phyloP scores from a whole-genome alignment of 495 filamentous ascomycete genomes.

The Sordaria brevicollis region DNA sequence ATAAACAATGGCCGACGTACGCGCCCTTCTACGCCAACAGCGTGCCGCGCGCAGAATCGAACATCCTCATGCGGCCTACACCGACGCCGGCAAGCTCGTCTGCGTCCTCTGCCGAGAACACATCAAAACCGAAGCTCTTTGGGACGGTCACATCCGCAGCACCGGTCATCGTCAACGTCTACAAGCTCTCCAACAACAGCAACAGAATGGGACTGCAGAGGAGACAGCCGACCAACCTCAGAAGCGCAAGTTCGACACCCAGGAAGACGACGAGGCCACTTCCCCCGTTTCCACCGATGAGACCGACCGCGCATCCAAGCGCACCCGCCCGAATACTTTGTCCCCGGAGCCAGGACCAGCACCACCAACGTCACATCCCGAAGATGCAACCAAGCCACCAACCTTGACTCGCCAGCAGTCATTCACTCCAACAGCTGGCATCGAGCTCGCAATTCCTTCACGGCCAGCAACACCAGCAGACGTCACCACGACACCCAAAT shows the following conservation, averaged over 20 bases:
- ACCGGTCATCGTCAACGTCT: conserved; percentile 34
- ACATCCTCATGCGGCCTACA: conserved; percentile 53
- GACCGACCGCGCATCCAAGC: conserved; percentile 27
- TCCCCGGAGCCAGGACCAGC: conserved; percentile 7
- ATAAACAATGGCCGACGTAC: conserved; percentile 66
- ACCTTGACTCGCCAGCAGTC: conserved; percentile 26
- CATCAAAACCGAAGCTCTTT: conserved; percentile 51
- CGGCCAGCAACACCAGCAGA: conserved; percentile 40
- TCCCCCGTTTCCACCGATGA: conserved; percentile 12
- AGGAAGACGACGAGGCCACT: conserved; percentile 22
- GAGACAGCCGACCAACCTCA: neutral
- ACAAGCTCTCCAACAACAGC: conserved; percentile 14
- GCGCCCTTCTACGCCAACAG: conserved; percentile 72
- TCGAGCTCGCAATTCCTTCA: conserved; percentile 47
- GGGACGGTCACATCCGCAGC: conserved; percentile 46
- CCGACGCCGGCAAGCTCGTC: conserved; percentile 47
- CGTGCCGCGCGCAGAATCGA: conserved; percentile 64
- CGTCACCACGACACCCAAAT: conserved; percentile 17
- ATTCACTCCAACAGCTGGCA: conserved; percentile 29
- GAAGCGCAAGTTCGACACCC: conserved; percentile 34
- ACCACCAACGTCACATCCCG: conserved; percentile 2
- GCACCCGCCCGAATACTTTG: conserved; percentile 24
- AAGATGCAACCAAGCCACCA: conserved; percentile 10
- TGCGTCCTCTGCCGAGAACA: conserved; percentile 49
- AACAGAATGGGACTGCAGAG: neutral